These are phyloP conservation scores for Beauveria rudraprayagi DNA, from an alignment of 2,329 filamentous ascomycete species.

Conservation along the genomic window DNA sequence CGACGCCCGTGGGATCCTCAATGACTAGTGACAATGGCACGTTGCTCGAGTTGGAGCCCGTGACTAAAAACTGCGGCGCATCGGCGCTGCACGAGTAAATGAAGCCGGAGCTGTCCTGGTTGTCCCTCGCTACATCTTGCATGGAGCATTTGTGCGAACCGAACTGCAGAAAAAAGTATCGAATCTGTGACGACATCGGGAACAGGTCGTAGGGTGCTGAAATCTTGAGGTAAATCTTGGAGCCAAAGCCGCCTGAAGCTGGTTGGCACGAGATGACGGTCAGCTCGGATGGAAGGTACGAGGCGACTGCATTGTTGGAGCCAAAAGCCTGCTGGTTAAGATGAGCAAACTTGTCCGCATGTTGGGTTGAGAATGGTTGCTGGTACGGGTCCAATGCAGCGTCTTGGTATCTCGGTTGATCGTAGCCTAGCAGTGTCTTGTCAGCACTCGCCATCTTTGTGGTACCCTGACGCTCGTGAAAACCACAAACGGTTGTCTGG, in stretches of 20 bases:
- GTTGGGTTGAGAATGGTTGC: slow-evolving; percentile 36
- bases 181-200: slow-evolving; percentile 44
- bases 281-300: slow-evolving; percentile 54
- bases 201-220: slow-evolving; percentile 66
- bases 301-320: slow-evolving; percentile 54
- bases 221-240: slow-evolving; percentile 65
- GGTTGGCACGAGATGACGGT: slow-evolving; percentile 66
- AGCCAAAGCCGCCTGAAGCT: slow-evolving; percentile 57
- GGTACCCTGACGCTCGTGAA: no score
- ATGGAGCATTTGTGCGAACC: slow-evolving; percentile 60
- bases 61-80: slow-evolving; percentile 54
- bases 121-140: slow-evolving; percentile 55
- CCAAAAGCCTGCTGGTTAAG: slow-evolving; percentile 49
- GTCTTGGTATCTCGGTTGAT: slow-evolving; percentile 53
- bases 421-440: slow-evolving; percentile 40
- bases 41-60: slow-evolving; percentile 39
- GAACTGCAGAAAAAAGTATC: slow-evolving; percentile 62
- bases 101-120: slow-evolving; percentile 50
- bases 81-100: slow-evolving; percentile 66
- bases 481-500: background rate
- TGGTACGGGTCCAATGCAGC: slow-evolving; percentile 45
- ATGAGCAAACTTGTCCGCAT: slow-evolving; percentile 42
- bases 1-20: slow-evolving; percentile 43
- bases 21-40: slow-evolving; percentile 49
- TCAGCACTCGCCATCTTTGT: background rate